These are phyloP conservation scores for Silene latifolia DNA, from an alignment of 148 eudicot genomes.

Conservation along the genomic window DNA sequence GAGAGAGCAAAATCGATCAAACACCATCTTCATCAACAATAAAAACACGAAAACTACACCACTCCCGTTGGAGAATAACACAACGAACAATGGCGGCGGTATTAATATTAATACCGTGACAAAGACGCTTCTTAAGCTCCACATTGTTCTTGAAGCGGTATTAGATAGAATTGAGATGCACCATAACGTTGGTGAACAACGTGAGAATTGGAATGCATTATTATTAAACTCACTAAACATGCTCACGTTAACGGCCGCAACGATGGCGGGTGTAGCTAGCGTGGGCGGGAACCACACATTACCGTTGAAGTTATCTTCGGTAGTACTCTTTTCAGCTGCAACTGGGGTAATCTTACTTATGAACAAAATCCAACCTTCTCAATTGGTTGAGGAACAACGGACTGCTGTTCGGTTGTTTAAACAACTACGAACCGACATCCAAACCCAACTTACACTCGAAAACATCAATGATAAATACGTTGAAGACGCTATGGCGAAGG, in stretches of 20 bases:
- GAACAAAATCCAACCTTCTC: conserved; percentile 78
- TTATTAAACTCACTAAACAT: conserved; percentile 56
- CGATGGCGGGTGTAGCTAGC: conserved; percentile 46
- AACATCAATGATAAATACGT: conserved; percentile 30
- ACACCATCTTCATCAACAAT: conserved; percentile 1
- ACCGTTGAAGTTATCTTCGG: conserved; percentile 41
- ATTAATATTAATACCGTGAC: neutral
- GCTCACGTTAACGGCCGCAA: conserved; percentile 57
- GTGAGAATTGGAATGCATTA: conserved; percentile 60
- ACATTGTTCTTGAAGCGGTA: conserved; percentile 44
- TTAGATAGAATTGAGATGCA: conserved; percentile 74
- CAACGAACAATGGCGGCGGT: neutral
- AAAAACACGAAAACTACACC: conserved; percentile 10
- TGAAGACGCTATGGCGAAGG: conserved; percentile 38
- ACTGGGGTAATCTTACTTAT: conserved; percentile 46
- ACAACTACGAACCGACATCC: conserved; percentile 35
- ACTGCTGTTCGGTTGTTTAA: conserved; percentile 52
- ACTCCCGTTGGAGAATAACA: neutral
- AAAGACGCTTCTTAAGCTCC: conserved; percentile 17
- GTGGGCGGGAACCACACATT: neutral
- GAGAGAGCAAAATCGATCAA: conserved; percentile 11
- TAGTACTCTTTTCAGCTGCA: conserved; percentile 45
- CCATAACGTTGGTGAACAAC: conserved; percentile 46
- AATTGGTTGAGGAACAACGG: conserved; percentile 67
- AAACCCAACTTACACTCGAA: conserved; percentile 27